Conservation (phyloP, 306 rosid genomes). For the Cucurbita ficifolia region DNA sequence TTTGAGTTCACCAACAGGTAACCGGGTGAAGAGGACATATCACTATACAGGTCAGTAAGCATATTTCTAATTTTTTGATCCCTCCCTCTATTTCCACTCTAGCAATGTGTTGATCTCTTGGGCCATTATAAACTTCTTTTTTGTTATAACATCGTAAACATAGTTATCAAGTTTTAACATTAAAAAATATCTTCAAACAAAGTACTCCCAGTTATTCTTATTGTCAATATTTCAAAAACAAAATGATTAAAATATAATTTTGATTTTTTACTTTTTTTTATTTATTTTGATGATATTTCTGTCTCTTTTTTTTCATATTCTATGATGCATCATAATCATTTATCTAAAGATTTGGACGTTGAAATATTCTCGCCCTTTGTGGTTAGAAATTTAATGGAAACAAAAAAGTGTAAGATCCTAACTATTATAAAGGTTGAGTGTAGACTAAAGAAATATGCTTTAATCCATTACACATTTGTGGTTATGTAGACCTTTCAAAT, state of each 20-base stretch:
- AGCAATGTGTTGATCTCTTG: not conserved
- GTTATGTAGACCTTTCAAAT: not conserved
- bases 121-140: no score
- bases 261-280: no score
- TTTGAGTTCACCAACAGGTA: not conserved
- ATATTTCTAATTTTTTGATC: not conserved
- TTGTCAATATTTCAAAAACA: not conserved
- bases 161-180: not conserved
- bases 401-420: not conserved
- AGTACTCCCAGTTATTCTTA: no score
- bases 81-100: not conserved
- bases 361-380: not conserved
- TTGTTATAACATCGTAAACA: no score
- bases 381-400: not conserved
- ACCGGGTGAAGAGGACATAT: not conserved
- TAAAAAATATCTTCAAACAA: no score
- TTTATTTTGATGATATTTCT: no score
- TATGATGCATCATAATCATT: not conserved
- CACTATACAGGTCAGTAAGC: no score
- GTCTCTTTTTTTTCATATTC: not conserved
- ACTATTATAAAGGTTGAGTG: not conserved
- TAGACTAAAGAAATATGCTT: not conserved
- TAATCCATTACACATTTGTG: not conserved
- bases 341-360: not conserved
- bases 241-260: no score